phyloP scores from a whole-genome alignment of 192 early-diverging fungal species.

The Rhizophagus prolifer region DNA sequence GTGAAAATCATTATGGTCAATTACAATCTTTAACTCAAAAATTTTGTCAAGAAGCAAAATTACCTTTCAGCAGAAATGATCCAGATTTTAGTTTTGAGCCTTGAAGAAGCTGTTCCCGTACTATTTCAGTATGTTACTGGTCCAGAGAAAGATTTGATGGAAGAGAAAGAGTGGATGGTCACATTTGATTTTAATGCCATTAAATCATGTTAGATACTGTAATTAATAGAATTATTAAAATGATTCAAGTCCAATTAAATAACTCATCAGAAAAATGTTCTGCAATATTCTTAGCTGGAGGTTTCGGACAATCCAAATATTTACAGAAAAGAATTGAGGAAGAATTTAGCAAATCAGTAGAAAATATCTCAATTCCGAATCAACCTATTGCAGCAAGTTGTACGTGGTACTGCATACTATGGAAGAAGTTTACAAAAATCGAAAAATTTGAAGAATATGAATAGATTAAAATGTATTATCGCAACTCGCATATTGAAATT shows the following conservation, averaged over 20 bases:
- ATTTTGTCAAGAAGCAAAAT: not conserved
- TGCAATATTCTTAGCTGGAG: constrained; percentile 58
- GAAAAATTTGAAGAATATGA: not conserved
- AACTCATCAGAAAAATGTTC: constrained; percentile 41
- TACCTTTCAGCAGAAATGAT: not conserved
- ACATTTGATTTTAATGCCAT: constrained; percentile 42
- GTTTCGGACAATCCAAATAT: constrained; percentile 54
- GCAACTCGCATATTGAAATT: not conserved
- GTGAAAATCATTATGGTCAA: not conserved
- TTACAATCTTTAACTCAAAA: not conserved
- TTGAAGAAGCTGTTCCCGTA: not conserved
- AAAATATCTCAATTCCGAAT: constrained; percentile 46
- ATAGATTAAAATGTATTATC: not conserved
- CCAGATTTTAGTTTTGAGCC: not conserved
- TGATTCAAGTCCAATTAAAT: constrained; percentile 52
- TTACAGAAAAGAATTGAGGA: constrained; percentile 48
- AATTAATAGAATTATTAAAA: constrained; percentile 47
- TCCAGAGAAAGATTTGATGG: constrained; percentile 25
- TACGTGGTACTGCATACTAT: constrained; percentile 53
- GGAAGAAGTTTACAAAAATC: constrained; percentile 20
- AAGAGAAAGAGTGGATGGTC: constrained; percentile 43
- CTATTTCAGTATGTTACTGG: not conserved
- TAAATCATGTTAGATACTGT: constrained; percentile 55
- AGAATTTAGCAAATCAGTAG: constrained; percentile 42
- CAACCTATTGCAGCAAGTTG: constrained; percentile 50